These are phyloP conservation scores for Colletotrichum destructivum DNA, from an alignment of 2,329 filamentous ascomycete genomes.

Conservation along the genomic window DNA sequence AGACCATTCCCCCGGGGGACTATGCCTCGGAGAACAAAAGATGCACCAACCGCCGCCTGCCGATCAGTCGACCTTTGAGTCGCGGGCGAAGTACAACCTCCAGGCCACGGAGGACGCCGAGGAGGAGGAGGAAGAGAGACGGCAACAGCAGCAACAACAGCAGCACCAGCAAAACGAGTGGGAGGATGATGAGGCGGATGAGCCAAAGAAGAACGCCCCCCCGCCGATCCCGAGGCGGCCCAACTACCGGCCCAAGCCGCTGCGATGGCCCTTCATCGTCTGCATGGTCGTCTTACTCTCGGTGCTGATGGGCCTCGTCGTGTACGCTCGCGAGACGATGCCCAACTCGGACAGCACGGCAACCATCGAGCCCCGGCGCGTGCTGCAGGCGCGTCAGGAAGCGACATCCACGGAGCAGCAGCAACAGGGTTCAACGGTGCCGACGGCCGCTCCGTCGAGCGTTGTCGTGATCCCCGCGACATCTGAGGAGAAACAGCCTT, in stretches of 20 bases:
- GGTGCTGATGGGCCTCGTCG: conserved; percentile 48
- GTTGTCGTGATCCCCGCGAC: not conserved
- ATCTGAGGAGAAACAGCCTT: conserved; percentile 1
- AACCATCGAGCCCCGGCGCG: conserved; percentile 42
- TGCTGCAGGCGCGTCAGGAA: not conserved
- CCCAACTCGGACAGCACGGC: conserved; percentile 51
- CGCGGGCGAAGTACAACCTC: conserved; percentile 50
- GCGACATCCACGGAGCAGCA: not conserved
- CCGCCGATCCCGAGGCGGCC: conserved; percentile 30
- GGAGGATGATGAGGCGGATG: not conserved
- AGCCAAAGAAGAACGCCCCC: conserved; percentile 13
- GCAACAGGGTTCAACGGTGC: not conserved
- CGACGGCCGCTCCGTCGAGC: not conserved
- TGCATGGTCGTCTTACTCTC: conserved; percentile 46
- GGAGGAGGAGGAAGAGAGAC: conserved; percentile 26
- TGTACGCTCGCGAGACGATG: conserved; percentile 49
- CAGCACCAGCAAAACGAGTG: conserved; percentile 19
- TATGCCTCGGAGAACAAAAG: not conserved
- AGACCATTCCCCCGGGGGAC: not conserved
- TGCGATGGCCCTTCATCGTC: conserved; percentile 53
- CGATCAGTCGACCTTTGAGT: conserved; percentile 47
- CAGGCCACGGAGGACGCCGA: conserved; percentile 49
- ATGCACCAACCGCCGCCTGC: conserved; percentile 34
- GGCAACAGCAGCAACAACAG: too few species aligned
- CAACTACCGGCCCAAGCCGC: conserved; percentile 51